These are phyloP conservation scores for Melampsora americana DNA, from an alignment of 1,284 basidiomycete genomes.

Conservation along the genomic window DNA sequence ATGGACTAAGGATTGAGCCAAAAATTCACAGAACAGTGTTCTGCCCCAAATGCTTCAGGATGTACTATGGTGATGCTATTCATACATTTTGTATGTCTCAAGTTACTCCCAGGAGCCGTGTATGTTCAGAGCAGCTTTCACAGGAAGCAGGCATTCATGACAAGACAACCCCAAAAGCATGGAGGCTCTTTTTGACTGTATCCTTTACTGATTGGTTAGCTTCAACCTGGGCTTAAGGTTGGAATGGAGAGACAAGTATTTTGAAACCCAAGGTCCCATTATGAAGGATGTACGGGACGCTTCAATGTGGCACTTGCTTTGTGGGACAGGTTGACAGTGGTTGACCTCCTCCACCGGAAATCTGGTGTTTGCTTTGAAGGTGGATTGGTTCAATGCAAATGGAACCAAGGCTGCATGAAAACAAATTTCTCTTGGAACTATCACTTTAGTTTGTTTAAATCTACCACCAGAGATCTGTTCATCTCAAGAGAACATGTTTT, in stretches of 20 bases:
- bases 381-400: constrained; percentile 32
- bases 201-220: too few relatives aligned
- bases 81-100: not conserved
- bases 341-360: too few relatives aligned
- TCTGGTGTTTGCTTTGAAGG: too few relatives aligned
- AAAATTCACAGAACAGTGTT: not conserved
- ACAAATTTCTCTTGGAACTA: not conserved
- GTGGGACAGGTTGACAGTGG: too few relatives aligned
- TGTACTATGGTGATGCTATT: not conserved
- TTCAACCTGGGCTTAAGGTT: too few relatives aligned
- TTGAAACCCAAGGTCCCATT: too few relatives aligned
- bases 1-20: not conserved
- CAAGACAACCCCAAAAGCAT: not conserved
- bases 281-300: constrained; percentile 1
- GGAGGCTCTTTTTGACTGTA: not conserved
- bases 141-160: not conserved
- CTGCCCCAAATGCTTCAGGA: not conserved
- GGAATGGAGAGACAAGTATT: too few relatives aligned
- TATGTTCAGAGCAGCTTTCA: too few relatives aligned
- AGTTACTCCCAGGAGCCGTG: not conserved
- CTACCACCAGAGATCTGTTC: too few relatives aligned
- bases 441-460: constrained; percentile 20
- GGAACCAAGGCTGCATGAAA: constrained; percentile 1
- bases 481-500: too few relatives aligned
- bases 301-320: too few relatives aligned